Conservation (phyloP, 1,139 yeast species). For the Pneumocystis murina region DNA sequence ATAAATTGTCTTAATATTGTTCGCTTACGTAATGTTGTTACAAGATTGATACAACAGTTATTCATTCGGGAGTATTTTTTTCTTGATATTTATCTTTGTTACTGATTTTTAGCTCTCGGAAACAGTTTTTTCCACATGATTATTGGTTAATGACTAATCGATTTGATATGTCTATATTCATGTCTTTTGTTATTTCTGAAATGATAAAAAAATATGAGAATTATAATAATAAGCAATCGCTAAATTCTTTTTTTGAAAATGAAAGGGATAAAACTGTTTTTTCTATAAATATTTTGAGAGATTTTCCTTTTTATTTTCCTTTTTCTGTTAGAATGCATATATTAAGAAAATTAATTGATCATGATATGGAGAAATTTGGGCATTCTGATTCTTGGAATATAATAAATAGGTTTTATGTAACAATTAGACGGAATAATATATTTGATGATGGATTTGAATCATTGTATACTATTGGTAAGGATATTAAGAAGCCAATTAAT, state of each 20-base stretch:
- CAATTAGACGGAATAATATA: constrained; percentile 51
- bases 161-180: constrained; percentile 17
- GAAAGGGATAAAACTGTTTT: constrained; percentile 20
- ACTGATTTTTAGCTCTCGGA: constrained; percentile 28
- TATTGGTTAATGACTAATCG: constrained; percentile 41
- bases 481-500: constrained; percentile 44
- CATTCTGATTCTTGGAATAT: constrained; percentile 13
- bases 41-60: constrained; percentile 9
- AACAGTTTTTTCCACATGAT: constrained; percentile 37
- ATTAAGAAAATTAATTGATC: constrained; percentile 48
- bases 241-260: constrained; percentile 16
- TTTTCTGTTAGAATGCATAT: constrained; percentile 59
- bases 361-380: constrained; percentile 29
- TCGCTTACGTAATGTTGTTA: background rate
- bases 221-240: constrained; percentile 14
- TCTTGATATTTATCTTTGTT: background rate
- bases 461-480: constrained; percentile 34
- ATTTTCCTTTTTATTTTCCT: constrained; percentile 65
- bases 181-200: constrained; percentile 28
- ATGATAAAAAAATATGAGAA: constrained; percentile 10
- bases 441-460: constrained; percentile 59
- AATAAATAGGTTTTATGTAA: constrained; percentile 30
- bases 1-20: background rate
- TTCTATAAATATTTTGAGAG: constrained; percentile 38
- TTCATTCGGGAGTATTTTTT: constrained; percentile 36